These are phyloP conservation scores for Hypholoma sublateritium DNA, from an alignment of 768 basidiomycete species.

Conservation along the genomic window DNA sequence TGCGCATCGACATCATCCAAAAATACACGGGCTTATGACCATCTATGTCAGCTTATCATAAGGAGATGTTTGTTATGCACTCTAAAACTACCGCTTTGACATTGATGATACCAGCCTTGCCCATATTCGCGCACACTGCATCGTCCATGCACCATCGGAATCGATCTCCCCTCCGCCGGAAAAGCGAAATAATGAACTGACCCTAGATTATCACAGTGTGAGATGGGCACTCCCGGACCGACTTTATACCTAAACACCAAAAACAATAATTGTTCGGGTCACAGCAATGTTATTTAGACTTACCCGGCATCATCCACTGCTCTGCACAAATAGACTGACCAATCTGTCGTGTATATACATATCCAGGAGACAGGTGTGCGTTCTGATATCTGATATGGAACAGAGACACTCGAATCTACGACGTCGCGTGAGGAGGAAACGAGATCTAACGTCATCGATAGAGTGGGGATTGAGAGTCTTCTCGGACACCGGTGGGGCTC, in stretches of 20 bases:
- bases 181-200: neutral
- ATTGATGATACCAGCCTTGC: too few species aligned
- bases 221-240: too few species aligned
- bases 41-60: slow-evolving; percentile 17
- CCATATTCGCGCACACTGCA: too few species aligned
- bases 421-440: too few species aligned
- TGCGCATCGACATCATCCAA: slow-evolving; percentile 14
- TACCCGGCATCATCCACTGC: neutral
- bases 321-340: neutral
- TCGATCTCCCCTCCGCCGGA: neutral
- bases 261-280: neutral
- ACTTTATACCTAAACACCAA: too few species aligned
- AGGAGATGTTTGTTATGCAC: slow-evolving; percentile 17
- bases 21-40: too few species aligned
- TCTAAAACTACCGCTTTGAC: slow-evolving; percentile 17
- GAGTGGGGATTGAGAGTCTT: too few species aligned
- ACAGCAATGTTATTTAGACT: neutral
- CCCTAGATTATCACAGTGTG: neutral
- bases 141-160: neutral
- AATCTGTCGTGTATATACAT: neutral
- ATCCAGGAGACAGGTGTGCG: neutral
- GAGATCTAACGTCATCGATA: too few species aligned
- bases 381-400: too few species aligned
- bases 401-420: too few species aligned
- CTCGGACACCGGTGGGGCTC: too few species aligned